Conservation (phyloP, 176 grass and related monocot species). For the Oryza nivara region DNA sequence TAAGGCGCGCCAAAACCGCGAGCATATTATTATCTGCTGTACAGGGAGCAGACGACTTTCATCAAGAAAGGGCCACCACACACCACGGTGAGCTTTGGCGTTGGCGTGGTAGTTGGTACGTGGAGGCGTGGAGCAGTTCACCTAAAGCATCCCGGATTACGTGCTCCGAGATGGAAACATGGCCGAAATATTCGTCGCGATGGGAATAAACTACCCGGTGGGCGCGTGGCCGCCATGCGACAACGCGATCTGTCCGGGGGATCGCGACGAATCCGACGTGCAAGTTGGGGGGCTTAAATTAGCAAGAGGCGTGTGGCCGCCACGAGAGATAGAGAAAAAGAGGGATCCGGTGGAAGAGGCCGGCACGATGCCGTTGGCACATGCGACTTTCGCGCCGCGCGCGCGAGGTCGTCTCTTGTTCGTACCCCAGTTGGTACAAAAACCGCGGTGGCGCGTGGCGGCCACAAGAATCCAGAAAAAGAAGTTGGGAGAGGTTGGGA, state of each 20-base stretch:
- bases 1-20: not conserved
- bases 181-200: not conserved
- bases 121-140: not conserved
- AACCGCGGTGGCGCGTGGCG: not conserved
- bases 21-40: not conserved
- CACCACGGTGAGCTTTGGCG: not conserved
- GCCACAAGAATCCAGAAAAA: not conserved
- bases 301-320: constrained; percentile 46
- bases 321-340: constrained; percentile 30
- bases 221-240: constrained; percentile 45
- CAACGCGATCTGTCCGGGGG: not conserved
- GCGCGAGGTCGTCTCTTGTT: not conserved
- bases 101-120: not conserved
- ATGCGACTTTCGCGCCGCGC: not conserved
- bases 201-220: constrained; percentile 12
- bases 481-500: not conserved
- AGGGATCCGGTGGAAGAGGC: not conserved
- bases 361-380: not conserved
- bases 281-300: constrained; percentile 13
- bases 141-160: not conserved
- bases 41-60: no score
- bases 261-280: not conserved
- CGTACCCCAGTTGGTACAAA: not conserved
- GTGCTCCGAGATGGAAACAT: not conserved
- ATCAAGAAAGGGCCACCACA: not conserved